phyloP scores from a whole-genome alignment of 2,329 filamentous ascomycete genomes.

The Claviceps pazoutovae region DNA sequence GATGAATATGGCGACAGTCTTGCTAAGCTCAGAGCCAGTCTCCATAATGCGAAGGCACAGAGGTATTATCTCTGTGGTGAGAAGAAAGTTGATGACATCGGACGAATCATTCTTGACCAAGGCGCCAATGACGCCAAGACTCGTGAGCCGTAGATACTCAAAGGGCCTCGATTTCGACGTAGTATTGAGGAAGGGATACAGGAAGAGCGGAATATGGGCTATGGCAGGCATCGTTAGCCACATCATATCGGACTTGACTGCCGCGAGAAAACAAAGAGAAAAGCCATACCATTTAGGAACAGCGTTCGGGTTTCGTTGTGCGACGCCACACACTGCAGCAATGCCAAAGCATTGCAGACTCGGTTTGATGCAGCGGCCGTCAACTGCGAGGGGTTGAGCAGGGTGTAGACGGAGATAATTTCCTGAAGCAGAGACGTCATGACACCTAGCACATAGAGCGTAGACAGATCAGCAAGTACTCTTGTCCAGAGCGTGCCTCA shows the following conservation, averaged over 20 bases:
- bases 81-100: constrained; percentile 96
- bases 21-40: constrained; percentile 93
- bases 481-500: neutral
- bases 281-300: constrained; percentile 69
- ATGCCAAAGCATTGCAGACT: constrained; percentile 90
- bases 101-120: constrained; percentile 97
- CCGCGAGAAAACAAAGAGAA: neutral
- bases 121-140: constrained; percentile 89
- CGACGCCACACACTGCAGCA: constrained; percentile 92
- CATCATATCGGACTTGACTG: too few relatives aligned
- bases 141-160: constrained; percentile 91
- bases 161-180: constrained; percentile 96
- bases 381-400: constrained; percentile 91
- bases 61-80: constrained; percentile 97
- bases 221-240: constrained; percentile 4
- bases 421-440: constrained; percentile 97
- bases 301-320: constrained; percentile 92
- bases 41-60: constrained; percentile 98
- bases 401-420: constrained; percentile 95
- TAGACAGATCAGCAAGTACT: neutral
- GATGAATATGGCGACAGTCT: constrained; percentile 98
- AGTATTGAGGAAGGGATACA: constrained; percentile 97
- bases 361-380: constrained; percentile 95
- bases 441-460: constrained; percentile 47
- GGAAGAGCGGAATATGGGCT: constrained; percentile 95